A percentile compares a stretch with the other conserved stretches of the same genome.
These are phyloP conservation scores for Ogataea nonfermentans DNA, from an alignment of 805 yeast species.

Conservation along the genomic window DNA sequence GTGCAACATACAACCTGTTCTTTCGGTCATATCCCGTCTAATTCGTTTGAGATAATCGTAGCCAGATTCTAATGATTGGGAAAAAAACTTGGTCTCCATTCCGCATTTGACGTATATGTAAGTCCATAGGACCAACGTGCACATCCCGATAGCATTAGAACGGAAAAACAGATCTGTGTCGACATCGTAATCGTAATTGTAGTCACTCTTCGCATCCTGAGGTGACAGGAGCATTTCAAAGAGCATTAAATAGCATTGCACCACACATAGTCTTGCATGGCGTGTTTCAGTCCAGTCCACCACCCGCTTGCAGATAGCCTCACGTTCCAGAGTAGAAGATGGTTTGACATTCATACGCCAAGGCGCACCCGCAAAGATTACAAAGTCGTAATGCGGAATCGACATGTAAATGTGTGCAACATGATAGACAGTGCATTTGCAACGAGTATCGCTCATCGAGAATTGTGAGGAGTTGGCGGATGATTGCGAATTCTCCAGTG, in stretches of 20 bases:
- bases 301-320: constrained; percentile 47
- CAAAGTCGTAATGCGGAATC: constrained; percentile 74
- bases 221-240: constrained; percentile 61
- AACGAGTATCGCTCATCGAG: constrained; percentile 43
- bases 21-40: constrained; percentile 38
- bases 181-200: constrained; percentile 46
- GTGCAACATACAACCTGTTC: constrained; percentile 34
- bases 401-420: constrained; percentile 70
- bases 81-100: constrained; percentile 37
- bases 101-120: constrained; percentile 49
- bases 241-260: constrained; percentile 60
- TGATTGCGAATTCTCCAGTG: constrained; percentile 30
- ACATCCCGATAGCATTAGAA: constrained; percentile 41
- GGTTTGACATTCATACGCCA: constrained; percentile 71
- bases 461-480: constrained; percentile 32
- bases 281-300: constrained; percentile 48
- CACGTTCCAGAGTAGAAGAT: constrained; percentile 46
- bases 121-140: constrained; percentile 49
- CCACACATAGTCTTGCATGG: constrained; percentile 51
- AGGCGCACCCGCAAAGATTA: constrained; percentile 79
- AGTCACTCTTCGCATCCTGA: constrained; percentile 43
- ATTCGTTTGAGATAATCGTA: constrained; percentile 50
- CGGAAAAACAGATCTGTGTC: constrained; percentile 50
- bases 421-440: constrained; percentile 68
- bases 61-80: constrained; percentile 42